Evolutionary conservation across 805 yeast genomes (phyloP), one percentile per base, ranked within the genome.

Genomic region (Wickerhamiella galacta): DNA sequence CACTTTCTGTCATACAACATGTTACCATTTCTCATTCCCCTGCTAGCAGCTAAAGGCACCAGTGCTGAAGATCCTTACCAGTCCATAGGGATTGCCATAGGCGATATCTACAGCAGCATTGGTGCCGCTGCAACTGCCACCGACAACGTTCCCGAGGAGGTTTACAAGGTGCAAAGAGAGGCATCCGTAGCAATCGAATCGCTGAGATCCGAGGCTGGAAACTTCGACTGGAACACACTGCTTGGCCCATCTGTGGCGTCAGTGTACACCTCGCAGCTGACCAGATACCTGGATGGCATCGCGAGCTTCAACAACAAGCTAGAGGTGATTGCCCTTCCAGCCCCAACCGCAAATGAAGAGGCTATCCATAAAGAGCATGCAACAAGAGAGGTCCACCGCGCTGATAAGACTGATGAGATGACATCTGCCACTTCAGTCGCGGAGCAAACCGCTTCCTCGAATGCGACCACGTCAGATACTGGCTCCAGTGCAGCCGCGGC

Each of bases 31-130:
- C n/a, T n/a, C n/a, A n/a, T n/a, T n/a, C n/a, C n/a, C n/a, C n/a
- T n/a, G n/a, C n/a, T n/a, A n/a, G n/a, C n/a, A n/a, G n/a, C n/a
- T n/a, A n/a, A n/a, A n/a, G n/a, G n/a, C n/a, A n/a, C n/a, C n/a
- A n/a, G n/a, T 14, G 28, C 36, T 2, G 34, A 19, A n/a, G 45
- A 43, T 27, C 34, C 32, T 17, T 44, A 35, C 32, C 42, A 81
- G 55, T 50, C 75, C 3, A 63, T 68, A 48, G 72, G 74, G 11
- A 58, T 62, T 18, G 90, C 90, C 3, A 66, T 77, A 21, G 51
- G 59, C 36, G 66, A 82, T 49, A 80, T 85, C 43, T 85, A 81
- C 54, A 53, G 60, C 31, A 67, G 71, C 45, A 82, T 87, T 47
- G 95, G 95, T 1, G 81, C 81, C 48, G 58, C 33, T n/a, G 36